Percentiles rank a stretch among this genome's conserved stretches.
Conservation (phyloP, 768 basidiomycete genomes). For the Cyclocybe aegerita region DNA sequence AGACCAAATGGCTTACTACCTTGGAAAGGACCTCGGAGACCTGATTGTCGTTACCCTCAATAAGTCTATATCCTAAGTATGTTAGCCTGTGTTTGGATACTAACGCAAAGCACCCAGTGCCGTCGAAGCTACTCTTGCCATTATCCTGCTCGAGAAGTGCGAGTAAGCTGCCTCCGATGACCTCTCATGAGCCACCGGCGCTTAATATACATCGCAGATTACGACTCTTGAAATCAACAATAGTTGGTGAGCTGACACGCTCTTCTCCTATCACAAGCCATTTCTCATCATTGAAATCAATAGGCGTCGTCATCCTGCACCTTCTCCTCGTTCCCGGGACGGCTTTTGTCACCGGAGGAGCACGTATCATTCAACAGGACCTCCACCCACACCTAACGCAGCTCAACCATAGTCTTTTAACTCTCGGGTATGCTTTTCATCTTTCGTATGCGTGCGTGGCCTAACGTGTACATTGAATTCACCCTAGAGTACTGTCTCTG, state of each 20-base stretch:
- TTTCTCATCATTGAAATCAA: neutral
- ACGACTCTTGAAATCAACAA: constrained; percentile 65
- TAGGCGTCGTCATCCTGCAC: constrained; percentile 73
- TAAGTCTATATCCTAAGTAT: constrained; percentile 42
- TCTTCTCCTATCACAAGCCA: neutral
- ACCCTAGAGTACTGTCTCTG: constrained; percentile 55
- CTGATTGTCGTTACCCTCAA: constrained; percentile 63
- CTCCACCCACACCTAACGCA: constrained; percentile 65
- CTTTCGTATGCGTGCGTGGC: neutral
- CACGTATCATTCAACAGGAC: constrained; percentile 64
- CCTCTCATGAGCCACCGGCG: neutral
- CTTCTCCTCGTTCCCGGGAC: constrained; percentile 69
- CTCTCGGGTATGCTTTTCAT: constrained; percentile 52
- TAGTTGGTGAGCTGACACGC: constrained; percentile 45
- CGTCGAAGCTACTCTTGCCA: constrained; percentile 71
- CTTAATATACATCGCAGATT: constrained; percentile 35
- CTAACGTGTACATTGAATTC: neutral
- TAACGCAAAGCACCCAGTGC: constrained; percentile 33
- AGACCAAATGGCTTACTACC: constrained; percentile 54
- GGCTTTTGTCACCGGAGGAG: constrained; percentile 71
- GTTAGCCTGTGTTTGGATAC: too few relatives aligned
- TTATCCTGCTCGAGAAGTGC: constrained; percentile 68
- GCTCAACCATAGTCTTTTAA: constrained; percentile 68
- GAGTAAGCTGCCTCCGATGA: constrained; percentile 45
- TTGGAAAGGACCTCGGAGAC: constrained; percentile 65